Evolutionary conservation across 2,329 filamentous ascomycete species (phyloP), one percentile per base, ranked within the genome.

Genomic region (Ophiostoma populinum): DNA sequence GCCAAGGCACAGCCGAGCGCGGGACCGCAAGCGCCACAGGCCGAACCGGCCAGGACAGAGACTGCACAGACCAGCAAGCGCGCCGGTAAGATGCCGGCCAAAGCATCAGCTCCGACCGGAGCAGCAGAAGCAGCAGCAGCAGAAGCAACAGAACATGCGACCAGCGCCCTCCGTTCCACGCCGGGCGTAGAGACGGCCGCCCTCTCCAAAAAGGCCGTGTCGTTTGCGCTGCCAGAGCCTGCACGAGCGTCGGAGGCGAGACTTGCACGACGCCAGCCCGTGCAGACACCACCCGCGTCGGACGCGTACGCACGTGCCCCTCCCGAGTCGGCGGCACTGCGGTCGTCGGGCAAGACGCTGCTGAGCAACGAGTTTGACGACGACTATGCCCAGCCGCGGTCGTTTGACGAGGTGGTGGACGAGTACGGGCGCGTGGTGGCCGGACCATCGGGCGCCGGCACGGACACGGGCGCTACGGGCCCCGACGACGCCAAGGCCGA

Each of bases 351-450:
- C 18, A 47, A 49, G 32, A 45, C 50, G 40, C 39, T 49, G 16
- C 37, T 43, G 17, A 26, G 38, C 25, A 41, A 52, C 5, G 55
- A 60, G 5, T 47, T 51, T 2, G 56, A 60, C 3, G 51, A 57
- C 7, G 53, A 55, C 28, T 52, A 52, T 34, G 41, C 53, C 0
- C 51, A 49, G 24, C 42, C 48, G 1, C 49, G 39, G n/a, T 38
- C 47, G 0, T 61, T 60, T 42, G 55, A 59, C 33, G 54, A 54
- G 7, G 43, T 48, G 15, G 48, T 17, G 10, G 36, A 31, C 26
- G 29, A 42, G 30, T 35, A 36, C 12, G 27, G 37, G 36, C 35
- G 29, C 35, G 39, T 11, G 28, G 32, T 19, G 16, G 7, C 19
- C 16, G 20, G 10, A 17, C 22, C 13, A 13, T 17, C 12, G 6